Conservation (phyloP, 768 basidiomycete genomes). For the Naganishia friedmannii region DNA sequence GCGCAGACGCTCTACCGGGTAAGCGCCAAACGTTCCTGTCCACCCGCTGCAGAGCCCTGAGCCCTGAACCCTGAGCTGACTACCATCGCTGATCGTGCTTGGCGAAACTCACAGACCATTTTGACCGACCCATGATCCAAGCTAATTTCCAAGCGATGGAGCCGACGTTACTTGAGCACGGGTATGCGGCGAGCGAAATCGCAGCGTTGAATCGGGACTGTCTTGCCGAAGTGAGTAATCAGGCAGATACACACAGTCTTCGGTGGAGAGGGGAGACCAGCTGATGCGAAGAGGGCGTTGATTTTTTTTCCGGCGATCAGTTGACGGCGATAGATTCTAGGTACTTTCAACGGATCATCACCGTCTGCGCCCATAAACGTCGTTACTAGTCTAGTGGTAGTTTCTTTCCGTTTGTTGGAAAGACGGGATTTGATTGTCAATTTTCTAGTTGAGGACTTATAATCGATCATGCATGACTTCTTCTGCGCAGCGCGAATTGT, state of each 20-base stretch:
- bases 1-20: conserved; percentile 19
- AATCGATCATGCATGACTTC: too few species aligned
- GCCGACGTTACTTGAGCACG: conserved; percentile 26
- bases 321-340: conserved; percentile 31
- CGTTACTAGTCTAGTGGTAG: conserved; percentile 5
- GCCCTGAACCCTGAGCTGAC: neutral
- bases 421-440: neutral
- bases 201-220: conserved; percentile 24
- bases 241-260: neutral
- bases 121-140: conserved; percentile 22
- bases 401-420: neutral
- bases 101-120: conserved; percentile 8
- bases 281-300: neutral
- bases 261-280: too few species aligned
- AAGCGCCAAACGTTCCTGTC: neutral
- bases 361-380: conserved; percentile 42
- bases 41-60: neutral
- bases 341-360: conserved; percentile 42
- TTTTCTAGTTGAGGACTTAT: neutral
- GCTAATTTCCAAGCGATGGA: conserved; percentile 22
- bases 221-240: conserved; percentile 36
- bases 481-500: too few species aligned
- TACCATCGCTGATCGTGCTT: neutral
- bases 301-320: conserved; percentile 8
- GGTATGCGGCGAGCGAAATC: conserved; percentile 29